Conservation (phyloP, 805 yeast species). For the Ogataea thermomethanolica region DNA sequence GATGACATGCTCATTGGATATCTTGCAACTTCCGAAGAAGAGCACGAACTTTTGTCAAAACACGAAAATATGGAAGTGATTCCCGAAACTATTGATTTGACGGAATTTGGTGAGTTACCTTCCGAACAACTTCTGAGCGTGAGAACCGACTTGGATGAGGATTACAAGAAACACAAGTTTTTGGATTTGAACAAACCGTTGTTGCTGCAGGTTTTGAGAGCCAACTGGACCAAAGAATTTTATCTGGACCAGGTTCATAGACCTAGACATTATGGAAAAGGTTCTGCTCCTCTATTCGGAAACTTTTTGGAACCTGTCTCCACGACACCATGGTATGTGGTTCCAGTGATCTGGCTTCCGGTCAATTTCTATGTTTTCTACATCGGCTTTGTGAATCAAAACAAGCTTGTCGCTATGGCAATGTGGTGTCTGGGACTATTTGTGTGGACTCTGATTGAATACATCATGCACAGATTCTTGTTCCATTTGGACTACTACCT, state of each 20-base stretch:
- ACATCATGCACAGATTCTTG: slow-evolving; percentile 79
- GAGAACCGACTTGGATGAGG: slow-evolving; percentile 73
- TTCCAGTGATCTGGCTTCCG: slow-evolving; percentile 87
- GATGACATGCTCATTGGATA: slow-evolving; percentile 81
- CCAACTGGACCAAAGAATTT: slow-evolving; percentile 79
- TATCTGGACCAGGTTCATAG: slow-evolving; percentile 95
- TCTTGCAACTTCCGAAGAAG: slow-evolving; percentile 79
- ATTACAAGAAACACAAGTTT: slow-evolving; percentile 75
- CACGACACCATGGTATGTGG: slow-evolving; percentile 91
- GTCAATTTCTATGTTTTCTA: slow-evolving; percentile 61
- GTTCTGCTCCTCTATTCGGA: slow-evolving; percentile 94
- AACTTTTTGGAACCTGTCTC: slow-evolving; percentile 90
- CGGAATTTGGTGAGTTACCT: slow-evolving; percentile 63
- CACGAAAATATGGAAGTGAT: slow-evolving; percentile 47
- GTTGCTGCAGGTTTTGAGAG: slow-evolving; percentile 71
- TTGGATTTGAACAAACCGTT: slow-evolving; percentile 82
- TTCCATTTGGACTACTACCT: slow-evolving; percentile 88
- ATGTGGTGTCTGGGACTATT: slow-evolving; percentile 78
- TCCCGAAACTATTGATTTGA: slow-evolving; percentile 42
- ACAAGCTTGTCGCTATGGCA: slow-evolving; percentile 44
- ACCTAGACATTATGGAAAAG: slow-evolving; percentile 97
- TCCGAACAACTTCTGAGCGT: slow-evolving; percentile 68
- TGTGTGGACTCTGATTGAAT: slow-evolving; percentile 93
- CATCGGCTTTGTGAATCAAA: slow-evolving; percentile 52
- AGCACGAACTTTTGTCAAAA: slow-evolving; percentile 57